Evolutionary conservation across 176 grass and related monocot species (phyloP).

Genomic region (Oryza longistaminata): DNA sequence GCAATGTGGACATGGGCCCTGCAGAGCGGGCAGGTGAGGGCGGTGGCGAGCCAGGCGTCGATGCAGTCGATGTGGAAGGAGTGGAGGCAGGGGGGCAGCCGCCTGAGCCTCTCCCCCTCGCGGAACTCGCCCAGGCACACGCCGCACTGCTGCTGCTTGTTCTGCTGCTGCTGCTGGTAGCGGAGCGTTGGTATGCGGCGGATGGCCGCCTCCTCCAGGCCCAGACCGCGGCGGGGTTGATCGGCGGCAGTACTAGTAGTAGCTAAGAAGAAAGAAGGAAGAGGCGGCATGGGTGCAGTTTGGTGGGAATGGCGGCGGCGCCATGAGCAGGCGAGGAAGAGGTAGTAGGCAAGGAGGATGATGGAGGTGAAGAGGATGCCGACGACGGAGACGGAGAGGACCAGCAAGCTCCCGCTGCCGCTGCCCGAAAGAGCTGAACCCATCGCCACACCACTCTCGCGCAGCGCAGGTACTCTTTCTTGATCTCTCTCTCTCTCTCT

Average conservation of each 20-base stretch:
- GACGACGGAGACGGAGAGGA: constrained; percentile 58
- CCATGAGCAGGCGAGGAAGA: constrained; percentile 48
- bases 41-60: constrained; percentile 85
- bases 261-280: not conserved
- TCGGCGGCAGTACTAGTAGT: not conserved
- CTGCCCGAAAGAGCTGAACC: not conserved
- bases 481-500: too few species aligned
- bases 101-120: constrained; percentile 59
- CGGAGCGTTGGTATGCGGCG: constrained; percentile 63
- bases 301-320: too few species aligned
- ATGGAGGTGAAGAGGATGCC: constrained; percentile 63
- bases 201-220: constrained; percentile 51
- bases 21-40: constrained; percentile 83
- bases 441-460: not conserved
- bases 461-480: too few species aligned
- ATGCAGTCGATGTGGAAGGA: constrained; percentile 96
- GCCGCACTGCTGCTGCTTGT: constrained; percentile 44
- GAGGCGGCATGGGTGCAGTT: constrained; percentile 49
- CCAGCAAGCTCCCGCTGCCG: constrained; percentile 38
- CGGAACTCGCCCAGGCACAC: constrained; percentile 80
- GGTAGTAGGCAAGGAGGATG: constrained; percentile 73
- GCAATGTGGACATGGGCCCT: constrained; percentile 33
- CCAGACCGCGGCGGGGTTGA: constrained; percentile 37
- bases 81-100: constrained; percentile 76
- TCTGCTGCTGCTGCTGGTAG: constrained; percentile 11